Base-by-base conservation (phyloP, 768 basidiomycete species). In the Psilocybe sp. region DNA sequence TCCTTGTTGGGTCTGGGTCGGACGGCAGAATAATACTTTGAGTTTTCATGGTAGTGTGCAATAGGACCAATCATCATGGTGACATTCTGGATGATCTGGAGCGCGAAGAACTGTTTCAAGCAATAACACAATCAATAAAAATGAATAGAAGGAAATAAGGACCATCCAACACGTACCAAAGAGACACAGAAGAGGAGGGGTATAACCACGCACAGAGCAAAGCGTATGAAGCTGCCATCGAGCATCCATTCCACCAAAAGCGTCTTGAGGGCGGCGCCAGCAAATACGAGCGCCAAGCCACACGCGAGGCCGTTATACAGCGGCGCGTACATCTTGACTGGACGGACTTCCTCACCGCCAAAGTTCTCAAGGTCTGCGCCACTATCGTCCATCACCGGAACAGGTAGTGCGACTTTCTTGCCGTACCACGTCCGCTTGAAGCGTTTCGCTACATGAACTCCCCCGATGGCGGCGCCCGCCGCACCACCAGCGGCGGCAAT, bases 51-150 rank as follows among this genome's bases (percentile, higher is more conserved):
- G 62, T 80, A 89, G 55, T 92, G 66, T 68, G 89, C 82, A 50
- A 93, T 85, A 7, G 91, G 91, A 16, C 91, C 91, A 52, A 92
- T 62, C 81, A 79, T 76, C 78, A 87, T 88, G 41, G 76, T 74
- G 40, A 89, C 47, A 60, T 88, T 88, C 44, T 79, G 73, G 33
- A 89, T 59, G 33, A 90, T 81, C 62, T 89, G 87, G n/a, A 85
- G 70, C 5, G 80, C 73, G 62, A 91, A 90, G 67, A 91, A 91
- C 86, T 87, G 58, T 5, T n/a, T 6, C 4, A 9, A 37, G 5
- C 20, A 13, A 44, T 49, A 36, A 10, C 12, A 31, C 10, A 9
- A 38, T 63, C 15, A 70, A 51, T 18, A 73, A 19, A 28, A 6
- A 2, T 3, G 57, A 66, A 53, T 51, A 69, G 69, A 19, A 40